Evolutionary conservation across 371 early-diverging fungal genomes (phyloP).

Genomic region (Capillidium heterosporum): DNA sequence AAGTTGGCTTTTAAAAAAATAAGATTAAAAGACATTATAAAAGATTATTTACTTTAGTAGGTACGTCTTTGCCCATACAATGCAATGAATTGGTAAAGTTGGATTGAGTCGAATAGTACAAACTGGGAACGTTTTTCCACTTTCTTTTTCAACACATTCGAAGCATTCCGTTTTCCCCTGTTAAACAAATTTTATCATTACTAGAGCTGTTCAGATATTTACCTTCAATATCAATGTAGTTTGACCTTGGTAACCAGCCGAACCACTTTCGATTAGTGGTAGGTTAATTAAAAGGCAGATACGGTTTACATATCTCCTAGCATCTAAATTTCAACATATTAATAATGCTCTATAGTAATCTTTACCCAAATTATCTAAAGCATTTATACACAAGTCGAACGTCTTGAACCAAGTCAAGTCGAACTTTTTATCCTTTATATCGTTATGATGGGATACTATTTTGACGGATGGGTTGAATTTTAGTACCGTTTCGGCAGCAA

Average conservation of each 20-base stretch:
- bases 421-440: constrained; percentile 69
- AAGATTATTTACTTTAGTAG: constrained; percentile 36
- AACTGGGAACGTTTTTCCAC: constrained; percentile 78
- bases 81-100: constrained; percentile 90
- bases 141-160: constrained; percentile 88
- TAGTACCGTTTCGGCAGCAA: constrained; percentile 56
- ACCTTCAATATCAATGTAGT: constrained; percentile 69
- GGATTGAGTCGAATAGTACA: constrained; percentile 98
- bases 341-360: not conserved
- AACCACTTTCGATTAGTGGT: constrained; percentile 93
- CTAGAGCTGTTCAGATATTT: constrained; percentile 8
- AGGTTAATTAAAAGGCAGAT: constrained; percentile 85
- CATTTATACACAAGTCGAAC: constrained; percentile 94
- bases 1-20: constrained; percentile 31
- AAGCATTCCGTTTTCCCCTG: constrained; percentile 77
- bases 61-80: constrained; percentile 97
- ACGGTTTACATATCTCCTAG: constrained; percentile 85
- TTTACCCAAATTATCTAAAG: constrained; percentile 92
- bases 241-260: constrained; percentile 95
- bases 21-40: not conserved
- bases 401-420: constrained; percentile 72
- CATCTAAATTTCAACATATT: constrained; percentile 30
- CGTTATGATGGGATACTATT: constrained; percentile 60
- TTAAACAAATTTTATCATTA: constrained; percentile 9
- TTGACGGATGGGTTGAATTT: constrained; percentile 63